Evolutionary conservation across 129 eudicot species (phyloP), one percentile per base, ranked within the genome.

Genomic region (Flaveria sonorensis): DNA sequence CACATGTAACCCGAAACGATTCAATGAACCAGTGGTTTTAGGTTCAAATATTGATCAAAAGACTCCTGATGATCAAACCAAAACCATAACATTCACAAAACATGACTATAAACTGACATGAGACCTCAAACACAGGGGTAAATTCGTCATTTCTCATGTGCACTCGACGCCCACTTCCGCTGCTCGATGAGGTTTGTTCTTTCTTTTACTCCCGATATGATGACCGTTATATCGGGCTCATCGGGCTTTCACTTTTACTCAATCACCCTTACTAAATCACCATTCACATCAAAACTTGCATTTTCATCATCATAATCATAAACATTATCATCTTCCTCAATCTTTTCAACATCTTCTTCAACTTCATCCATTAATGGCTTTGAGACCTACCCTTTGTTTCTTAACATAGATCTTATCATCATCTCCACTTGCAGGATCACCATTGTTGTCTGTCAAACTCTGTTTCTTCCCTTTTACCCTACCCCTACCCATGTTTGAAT

Each of bases 101-200:
- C 14, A 6, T 12, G 73, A 82, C 77, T 57, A 56, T 36, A 64
- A 74, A 57, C 40, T 12, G 14, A 64, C 68, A 65, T 61, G n/a
- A 75, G 45, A 20, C 65, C 79, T 65, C 73, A 42, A 82, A 21
- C 73, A 1, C 14, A 21, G n/a, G 15, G 24, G 18, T 63, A 48
- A 12, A 39, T 15, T 40, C 3, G 45, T 67, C 70, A 45, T 15
- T 62, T 50, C 21, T 82, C 79, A 90, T 72, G 73, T 82, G 88
- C 96, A 87, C 75, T 89, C 90, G 2, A 92, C 92, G 6, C 91
- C 92, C 15, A 81, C 90, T 86, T 92, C 96, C 19, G 92, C 95
- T 12, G 97, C 97, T 30, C 97, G 87, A 78, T 88, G 89, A 71
- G 97, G 97, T 55, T 83, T 89, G 87, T 68, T 87, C 75, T 89